Base-by-base conservation (phyloP, 2,329 filamentous ascomycete genomes). In the Rutstroemia sp. region DNA sequence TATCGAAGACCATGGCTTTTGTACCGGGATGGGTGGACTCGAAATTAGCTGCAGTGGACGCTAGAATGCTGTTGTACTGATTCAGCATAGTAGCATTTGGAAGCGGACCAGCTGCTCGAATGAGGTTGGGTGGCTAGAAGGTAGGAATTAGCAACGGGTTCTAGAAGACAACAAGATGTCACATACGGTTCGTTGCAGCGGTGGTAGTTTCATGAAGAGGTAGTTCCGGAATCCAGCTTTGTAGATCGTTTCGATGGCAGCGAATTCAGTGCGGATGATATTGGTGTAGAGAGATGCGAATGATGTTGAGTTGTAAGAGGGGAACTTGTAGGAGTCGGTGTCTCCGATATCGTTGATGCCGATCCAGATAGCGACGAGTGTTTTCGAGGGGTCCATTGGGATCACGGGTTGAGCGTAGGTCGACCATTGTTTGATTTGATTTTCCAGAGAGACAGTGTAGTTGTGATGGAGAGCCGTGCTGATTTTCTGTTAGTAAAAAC, bases 261-360 rank as follows among this genome's bases (percentile, higher is more conserved):
- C 58, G 56, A 79, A 76, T 1, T 77, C 67, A 0, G 72, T 69
- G 3, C 52, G 52, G 38, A 76, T 71, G 5, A 79, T 65, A 10
- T 67, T 63, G 4, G 72, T 66, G 63, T 79, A 80, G 60, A 78
- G 74, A 0, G 63, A 66, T 3, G 71, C 69, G 59, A 79, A 80
- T 10, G 71, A 66, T 3, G 73, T 65, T 12, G 63, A 69, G 34
- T 69, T 70, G 41, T 73, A 72, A 16, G 72, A 56, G 16, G 71
- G 68, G 12, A 75, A 67, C 12, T 61, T 70, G 49, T 73, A 74
- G 42, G 74, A 72, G 14, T 68, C 70, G 6, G 74, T 74, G 63
- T 82, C 79, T 59, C 71, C 73, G 59, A 82, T 78, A 56, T 82
- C 79, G 63, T 82, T 82, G 58, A 82, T 73, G 1, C 77, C 80